A percentile compares a stretch with the other conserved stretches of the same genome.
Evolutionary conservation across 2,329 filamentous ascomycete species (phyloP).

Genomic region (Aspergillus sp.): DNA sequence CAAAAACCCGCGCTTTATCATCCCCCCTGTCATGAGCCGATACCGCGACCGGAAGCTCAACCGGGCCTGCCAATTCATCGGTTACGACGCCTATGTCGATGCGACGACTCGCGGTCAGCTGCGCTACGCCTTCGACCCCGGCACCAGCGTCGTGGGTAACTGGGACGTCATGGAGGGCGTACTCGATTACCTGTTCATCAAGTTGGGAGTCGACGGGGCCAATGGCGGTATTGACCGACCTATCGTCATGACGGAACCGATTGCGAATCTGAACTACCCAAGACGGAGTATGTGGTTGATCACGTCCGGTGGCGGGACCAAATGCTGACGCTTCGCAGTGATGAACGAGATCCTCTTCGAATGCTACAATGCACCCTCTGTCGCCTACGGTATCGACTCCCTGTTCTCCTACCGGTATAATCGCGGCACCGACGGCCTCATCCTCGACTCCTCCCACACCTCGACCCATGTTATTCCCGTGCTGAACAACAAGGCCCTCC

Average conservation of each 20-base stretch:
- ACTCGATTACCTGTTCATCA: constrained; percentile 91
- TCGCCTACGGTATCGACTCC: constrained; percentile 93
- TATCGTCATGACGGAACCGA: constrained; percentile 91
- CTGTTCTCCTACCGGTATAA: constrained; percentile 96
- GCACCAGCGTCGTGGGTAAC: constrained; percentile 88
- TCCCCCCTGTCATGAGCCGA: constrained; percentile 89
- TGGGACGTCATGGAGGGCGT: constrained; percentile 98
- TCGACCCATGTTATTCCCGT: constrained; percentile 95
- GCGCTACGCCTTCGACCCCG: constrained; percentile 85
- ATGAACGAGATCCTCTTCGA: constrained; percentile 99
- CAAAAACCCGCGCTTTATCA: constrained; percentile 69
- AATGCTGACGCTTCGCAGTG: constrained; percentile 51
- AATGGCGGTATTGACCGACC: constrained; percentile 78
- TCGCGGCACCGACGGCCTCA: constrained; percentile 78
- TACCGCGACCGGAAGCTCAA: constrained; percentile 93
- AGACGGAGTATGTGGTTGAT: constrained; percentile 67
- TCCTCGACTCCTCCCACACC: constrained; percentile 88
- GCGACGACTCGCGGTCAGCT: constrained; percentile 89
- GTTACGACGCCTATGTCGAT: constrained; percentile 90
- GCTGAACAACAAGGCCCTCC: constrained; percentile 77
- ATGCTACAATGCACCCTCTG: constrained; percentile 84
- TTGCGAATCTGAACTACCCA: constrained; percentile 87
- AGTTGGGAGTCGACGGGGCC: constrained; percentile 76
- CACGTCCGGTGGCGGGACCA: background rate
- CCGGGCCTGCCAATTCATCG: constrained; percentile 89